Conservation (phyloP, 2,329 filamentous ascomycete species). For the Apiospora pterosperma region DNA sequence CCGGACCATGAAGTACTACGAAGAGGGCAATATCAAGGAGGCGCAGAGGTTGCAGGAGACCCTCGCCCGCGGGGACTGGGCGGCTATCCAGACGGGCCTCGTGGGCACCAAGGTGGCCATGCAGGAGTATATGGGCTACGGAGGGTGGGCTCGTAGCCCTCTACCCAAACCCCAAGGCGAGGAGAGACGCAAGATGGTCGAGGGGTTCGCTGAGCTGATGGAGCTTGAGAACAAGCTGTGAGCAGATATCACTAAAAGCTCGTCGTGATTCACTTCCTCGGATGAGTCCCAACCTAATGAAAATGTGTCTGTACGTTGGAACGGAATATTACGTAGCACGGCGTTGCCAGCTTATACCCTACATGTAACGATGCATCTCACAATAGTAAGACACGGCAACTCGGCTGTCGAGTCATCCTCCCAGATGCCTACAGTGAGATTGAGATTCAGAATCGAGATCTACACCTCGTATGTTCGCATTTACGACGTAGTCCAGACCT, state of each 20-base stretch:
- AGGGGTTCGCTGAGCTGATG: conserved; percentile 26
- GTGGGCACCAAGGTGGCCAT: conserved; percentile 66
- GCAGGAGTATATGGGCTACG: conserved; percentile 61
- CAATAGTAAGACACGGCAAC: neutral
- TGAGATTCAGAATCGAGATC: neutral
- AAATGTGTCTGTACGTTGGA: neutral
- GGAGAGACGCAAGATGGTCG: conserved; percentile 20
- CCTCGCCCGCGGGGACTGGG: conserved; percentile 66
- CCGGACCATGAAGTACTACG: conserved; percentile 57
- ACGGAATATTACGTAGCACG: neutral
- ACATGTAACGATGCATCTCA: no score
- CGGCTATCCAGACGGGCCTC: conserved; percentile 65
- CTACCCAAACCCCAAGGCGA: conserved; percentile 26
- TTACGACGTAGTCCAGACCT: neutral
- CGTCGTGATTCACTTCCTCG: neutral
- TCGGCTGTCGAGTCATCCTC: neutral
- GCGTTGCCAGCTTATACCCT: neutral
- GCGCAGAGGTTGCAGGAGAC: conserved; percentile 61
- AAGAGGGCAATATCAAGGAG: conserved; percentile 53
- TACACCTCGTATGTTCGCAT: neutral
- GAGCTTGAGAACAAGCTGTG: conserved; percentile 16
- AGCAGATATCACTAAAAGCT: neutral
- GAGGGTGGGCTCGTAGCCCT: conserved; percentile 56
- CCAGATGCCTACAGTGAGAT: neutral
- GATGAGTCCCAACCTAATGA: neutral